Conservation (phyloP, 371 early-diverging fungal species). For the Actinomortierella wolfii region DNA sequence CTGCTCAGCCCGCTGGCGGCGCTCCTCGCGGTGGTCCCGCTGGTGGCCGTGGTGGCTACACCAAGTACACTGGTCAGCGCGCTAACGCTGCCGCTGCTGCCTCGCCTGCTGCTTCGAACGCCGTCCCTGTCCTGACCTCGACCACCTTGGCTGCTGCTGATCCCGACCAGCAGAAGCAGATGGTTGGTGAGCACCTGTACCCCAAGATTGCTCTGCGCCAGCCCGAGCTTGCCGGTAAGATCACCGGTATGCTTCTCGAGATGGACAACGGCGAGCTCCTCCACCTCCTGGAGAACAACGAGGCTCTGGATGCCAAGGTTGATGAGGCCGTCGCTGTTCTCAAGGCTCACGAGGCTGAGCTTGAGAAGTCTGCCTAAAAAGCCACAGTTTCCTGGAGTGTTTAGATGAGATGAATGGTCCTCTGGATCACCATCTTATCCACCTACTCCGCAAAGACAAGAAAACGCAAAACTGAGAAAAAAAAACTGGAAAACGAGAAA, state of each 20-base stretch:
- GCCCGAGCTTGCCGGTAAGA: slow-evolving; percentile 90
- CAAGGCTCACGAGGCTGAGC: slow-evolving; percentile 62
- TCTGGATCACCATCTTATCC: too few relatives aligned
- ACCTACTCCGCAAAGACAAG: too few relatives aligned
- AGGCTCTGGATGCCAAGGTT: slow-evolving; percentile 72
- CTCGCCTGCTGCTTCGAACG: slow-evolving; percentile 47
- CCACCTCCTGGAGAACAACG: slow-evolving; percentile 82
- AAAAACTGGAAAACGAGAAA: slow-evolving; percentile 4
- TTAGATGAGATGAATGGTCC: too few relatives aligned
- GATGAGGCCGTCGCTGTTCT: slow-evolving; percentile 89
- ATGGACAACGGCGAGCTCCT: slow-evolving; percentile 96
- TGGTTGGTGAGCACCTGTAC: slow-evolving; percentile 95
- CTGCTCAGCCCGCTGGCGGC: slow-evolving; percentile 32
- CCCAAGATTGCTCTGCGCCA: slow-evolving; percentile 68
- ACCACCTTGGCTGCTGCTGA: slow-evolving; percentile 82
- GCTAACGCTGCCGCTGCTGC: slow-evolving; percentile 38
- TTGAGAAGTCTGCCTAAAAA: slow-evolving; percentile 32
- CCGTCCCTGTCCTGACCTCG: slow-evolving; percentile 68
- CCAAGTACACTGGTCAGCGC: slow-evolving; percentile 60
- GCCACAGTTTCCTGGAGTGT: too few relatives aligned
- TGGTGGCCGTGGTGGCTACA: slow-evolving; percentile 56
- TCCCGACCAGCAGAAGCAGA: slow-evolving; percentile 90
- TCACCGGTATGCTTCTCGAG: slow-evolving; percentile 98
- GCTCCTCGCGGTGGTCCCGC: slow-evolving; percentile 44
- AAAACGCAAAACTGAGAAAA: not conserved